Evolutionary conservation across 345 rosid genomes (phyloP).

Genomic region (Melaleuca quinquenervia): DNA sequence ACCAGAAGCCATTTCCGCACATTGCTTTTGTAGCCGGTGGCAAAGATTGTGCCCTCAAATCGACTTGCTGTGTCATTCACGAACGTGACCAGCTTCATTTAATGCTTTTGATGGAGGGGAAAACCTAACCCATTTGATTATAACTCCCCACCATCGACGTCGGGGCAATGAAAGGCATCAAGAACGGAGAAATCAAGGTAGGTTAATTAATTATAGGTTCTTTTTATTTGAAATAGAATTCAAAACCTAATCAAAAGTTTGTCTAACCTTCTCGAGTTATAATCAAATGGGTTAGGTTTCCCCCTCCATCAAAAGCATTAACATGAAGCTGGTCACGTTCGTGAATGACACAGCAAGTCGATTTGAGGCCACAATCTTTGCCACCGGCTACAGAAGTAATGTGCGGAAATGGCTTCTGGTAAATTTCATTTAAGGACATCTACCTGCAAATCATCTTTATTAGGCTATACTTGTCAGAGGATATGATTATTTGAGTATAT

Average conservation of each 20-base stretch:
- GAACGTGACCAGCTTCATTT: constrained; percentile 16
- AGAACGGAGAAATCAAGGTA: constrained; percentile 23
- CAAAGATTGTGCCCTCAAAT: constrained; percentile 40
- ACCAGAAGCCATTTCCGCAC: constrained; percentile 49
- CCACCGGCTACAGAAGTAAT: constrained; percentile 43
- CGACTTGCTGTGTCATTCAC: constrained; percentile 4
- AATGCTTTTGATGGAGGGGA: constrained; percentile 16
- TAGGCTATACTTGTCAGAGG: too few species aligned
- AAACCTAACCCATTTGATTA: constrained; percentile 6
- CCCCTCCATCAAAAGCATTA: constrained; percentile 14
- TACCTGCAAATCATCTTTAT: neutral
- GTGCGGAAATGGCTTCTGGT: constrained; percentile 49
- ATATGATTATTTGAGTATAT: neutral
- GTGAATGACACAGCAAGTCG: constrained; percentile 3
- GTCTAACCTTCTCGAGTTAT: neutral
- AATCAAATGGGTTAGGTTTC: constrained; percentile 9
- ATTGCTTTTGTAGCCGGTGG: constrained; percentile 45
- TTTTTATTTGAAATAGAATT: neutral
- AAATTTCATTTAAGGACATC: neutral
- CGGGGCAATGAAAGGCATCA: constrained; percentile 23
- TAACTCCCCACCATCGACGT: constrained; percentile 43
- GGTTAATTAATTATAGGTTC: too few species aligned
- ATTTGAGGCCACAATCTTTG: constrained; percentile 37
- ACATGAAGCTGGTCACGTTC: constrained; percentile 14
- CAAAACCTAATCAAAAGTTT: neutral